phyloP scores from a whole-genome alignment of 2,329 filamentous ascomycete genomes.

The Sarocladium strictum region DNA sequence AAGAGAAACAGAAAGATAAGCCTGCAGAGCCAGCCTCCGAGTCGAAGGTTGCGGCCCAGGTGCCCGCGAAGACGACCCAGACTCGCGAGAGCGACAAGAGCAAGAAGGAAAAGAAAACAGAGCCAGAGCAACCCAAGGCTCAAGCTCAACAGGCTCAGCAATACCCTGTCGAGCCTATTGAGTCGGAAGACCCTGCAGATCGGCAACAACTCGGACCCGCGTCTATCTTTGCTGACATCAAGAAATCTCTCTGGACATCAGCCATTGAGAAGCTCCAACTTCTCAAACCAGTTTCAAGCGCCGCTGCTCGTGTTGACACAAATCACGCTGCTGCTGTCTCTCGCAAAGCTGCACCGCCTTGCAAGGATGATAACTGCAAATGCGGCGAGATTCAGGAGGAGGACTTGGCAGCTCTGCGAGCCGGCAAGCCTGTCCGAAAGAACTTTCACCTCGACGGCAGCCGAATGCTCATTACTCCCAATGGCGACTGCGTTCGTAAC shows the following conservation, averaged over 20 bases:
- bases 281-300: constrained; percentile 28
- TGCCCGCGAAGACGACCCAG: constrained; percentile 16
- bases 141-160: neutral
- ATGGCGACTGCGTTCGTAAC: constrained; percentile 70
- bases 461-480: constrained; percentile 67
- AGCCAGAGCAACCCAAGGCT: constrained; percentile 7
- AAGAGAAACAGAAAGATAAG: constrained; percentile 1
- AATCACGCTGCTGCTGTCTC: constrained; percentile 6
- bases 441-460: constrained; percentile 52
- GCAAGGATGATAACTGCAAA: constrained; percentile 31
- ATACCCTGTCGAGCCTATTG: neutral
- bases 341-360: constrained; percentile 22
- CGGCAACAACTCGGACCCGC: constrained; percentile 22
- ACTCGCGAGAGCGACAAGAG: constrained; percentile 17
- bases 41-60: neutral
- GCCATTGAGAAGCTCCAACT: constrained; percentile 29
- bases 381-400: constrained; percentile 36
- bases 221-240: constrained; percentile 30
- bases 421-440: constrained; percentile 55
- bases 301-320: constrained; percentile 10
- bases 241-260: constrained; percentile 24
- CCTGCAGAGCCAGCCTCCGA: constrained; percentile 7
- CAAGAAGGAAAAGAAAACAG: constrained; percentile 18
- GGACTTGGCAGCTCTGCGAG: constrained; percentile 49
- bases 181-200: constrained; percentile 6